These are phyloP conservation scores for Cladosporium austrohemisphaericum DNA, from an alignment of 2,329 filamentous ascomycete genomes.

Conservation along the genomic window DNA sequence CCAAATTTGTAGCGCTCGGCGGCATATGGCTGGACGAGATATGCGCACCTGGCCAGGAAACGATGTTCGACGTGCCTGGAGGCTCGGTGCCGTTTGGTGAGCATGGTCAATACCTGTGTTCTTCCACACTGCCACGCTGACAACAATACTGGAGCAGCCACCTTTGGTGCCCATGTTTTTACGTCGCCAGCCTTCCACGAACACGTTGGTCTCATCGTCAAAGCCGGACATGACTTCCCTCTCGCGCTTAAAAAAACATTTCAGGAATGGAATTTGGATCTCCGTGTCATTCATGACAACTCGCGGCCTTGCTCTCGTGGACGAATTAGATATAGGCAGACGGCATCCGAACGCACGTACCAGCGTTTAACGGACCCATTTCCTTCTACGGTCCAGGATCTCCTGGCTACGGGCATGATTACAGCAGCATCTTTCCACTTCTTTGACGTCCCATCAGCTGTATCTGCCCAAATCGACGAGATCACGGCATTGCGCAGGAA, in stretches of 20 bases:
- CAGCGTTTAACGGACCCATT: conserved; percentile 25
- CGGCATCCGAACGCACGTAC: conserved; percentile 17
- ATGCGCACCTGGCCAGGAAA: conserved; percentile 16
- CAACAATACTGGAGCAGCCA: conserved; percentile 17
- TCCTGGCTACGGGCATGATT: conserved; percentile 15
- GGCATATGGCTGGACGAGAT: conserved; percentile 33
- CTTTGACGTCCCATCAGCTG: conserved; percentile 23
- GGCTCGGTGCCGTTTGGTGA: conserved; percentile 25
- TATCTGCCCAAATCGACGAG: conserved; percentile 16
- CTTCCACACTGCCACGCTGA: background rate
- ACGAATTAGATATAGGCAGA: conserved; percentile 21
- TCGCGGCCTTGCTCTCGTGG: conserved; percentile 23
- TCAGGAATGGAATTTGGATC: conserved; percentile 21
- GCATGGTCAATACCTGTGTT: no score
- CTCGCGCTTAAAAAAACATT: conserved; percentile 17
- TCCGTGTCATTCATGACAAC: conserved; percentile 17
- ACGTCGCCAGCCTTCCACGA: conserved; percentile 16
- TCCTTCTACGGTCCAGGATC: conserved; percentile 18
- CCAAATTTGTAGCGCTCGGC: conserved; percentile 20
- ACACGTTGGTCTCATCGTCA: conserved; percentile 22
- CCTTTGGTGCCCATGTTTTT: conserved; percentile 22
- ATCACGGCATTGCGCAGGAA: conserved; percentile 10
- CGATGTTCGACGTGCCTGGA: conserved; percentile 21
- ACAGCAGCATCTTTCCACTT: conserved; percentile 23
- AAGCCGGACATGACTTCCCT: conserved; percentile 26